Percentiles rank a stretch among this genome's conserved stretches.
Conservation (phyloP, 2,329 filamentous ascomycete genomes). For the Fusarium tricinctum region DNA sequence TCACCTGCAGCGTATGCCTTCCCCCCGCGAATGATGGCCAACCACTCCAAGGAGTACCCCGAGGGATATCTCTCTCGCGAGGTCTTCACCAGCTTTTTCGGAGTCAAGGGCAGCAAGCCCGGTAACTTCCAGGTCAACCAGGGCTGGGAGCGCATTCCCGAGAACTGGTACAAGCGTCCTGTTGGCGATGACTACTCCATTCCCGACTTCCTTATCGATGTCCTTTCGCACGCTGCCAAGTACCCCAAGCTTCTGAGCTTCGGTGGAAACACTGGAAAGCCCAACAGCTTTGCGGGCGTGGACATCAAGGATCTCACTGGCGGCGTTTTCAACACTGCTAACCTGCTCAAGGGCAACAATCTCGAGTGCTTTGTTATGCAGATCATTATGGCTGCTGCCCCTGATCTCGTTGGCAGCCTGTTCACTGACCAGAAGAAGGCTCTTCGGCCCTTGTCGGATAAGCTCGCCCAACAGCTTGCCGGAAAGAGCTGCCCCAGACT, state of each 20-base stretch:
- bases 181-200: constrained; percentile 3
- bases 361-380: constrained; percentile 57
- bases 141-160: constrained; percentile 15
- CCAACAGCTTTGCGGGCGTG: constrained; percentile 2
- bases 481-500: background rate
- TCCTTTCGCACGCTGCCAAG: constrained; percentile 7
- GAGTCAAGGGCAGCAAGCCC: constrained; percentile 9
- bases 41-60: constrained; percentile 12
- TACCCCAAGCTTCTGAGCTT: constrained; percentile 12
- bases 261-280: constrained; percentile 9
- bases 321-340: constrained; percentile 59
- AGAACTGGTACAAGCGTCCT: constrained; percentile 20
- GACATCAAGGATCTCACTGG: constrained; percentile 53
- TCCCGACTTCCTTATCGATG: constrained; percentile 10
- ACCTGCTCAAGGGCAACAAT: constrained; percentile 62
- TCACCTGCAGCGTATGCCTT: constrained; percentile 18
- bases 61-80: constrained; percentile 17
- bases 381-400: constrained; percentile 44
- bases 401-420: constrained; percentile 16
- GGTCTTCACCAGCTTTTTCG: constrained; percentile 15
- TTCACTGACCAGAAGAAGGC: constrained; percentile 17
- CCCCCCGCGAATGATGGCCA: constrained; percentile 20
- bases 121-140: constrained; percentile 25
- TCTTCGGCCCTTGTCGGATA: constrained; percentile 2
- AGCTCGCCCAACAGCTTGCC: constrained; percentile 5